phyloP scores from a whole-genome alignment of 306 rosid species.

The Hippophae tibetana region DNA sequence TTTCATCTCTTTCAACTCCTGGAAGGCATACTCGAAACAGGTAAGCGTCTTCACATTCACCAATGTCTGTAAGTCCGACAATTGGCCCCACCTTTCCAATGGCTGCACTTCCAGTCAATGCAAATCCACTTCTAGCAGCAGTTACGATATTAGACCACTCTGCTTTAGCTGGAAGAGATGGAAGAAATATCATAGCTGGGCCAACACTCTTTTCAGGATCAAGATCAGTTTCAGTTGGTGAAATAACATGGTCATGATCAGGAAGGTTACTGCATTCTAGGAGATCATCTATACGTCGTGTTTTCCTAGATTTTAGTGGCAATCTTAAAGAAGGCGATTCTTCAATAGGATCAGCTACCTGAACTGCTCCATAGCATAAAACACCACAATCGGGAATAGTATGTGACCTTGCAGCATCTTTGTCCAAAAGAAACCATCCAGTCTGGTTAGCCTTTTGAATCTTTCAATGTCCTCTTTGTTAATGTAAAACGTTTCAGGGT shows the following conservation, averaged over 20 bases:
- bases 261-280: constrained; percentile 15
- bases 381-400: constrained; percentile 7
- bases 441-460: constrained; percentile 60
- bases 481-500: constrained; percentile 27
- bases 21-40: constrained; percentile 30
- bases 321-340: constrained; percentile 13
- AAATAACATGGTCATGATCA: constrained; percentile 8
- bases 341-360: constrained; percentile 20
- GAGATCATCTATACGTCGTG: constrained; percentile 20
- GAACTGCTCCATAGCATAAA: constrained; percentile 1
- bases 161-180: constrained; percentile 23
- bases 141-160: constrained; percentile 26
- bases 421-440: constrained; percentile 37
- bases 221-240: constrained; percentile 1
- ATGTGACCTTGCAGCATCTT: constrained; percentile 29
- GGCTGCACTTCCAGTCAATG: constrained; percentile 36
- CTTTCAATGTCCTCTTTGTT: constrained; percentile 44
- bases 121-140: constrained; percentile 25
- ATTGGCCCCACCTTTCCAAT: constrained; percentile 24
- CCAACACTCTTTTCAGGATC: constrained; percentile 13
- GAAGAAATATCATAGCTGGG: constrained; percentile 29
- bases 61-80: constrained; percentile 32
- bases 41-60: constrained; percentile 29
- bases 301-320: constrained; percentile 8
- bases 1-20: constrained; percentile 31